Evolutionary conservation across 257 asterid species (phyloP), one percentile per base, ranked within the genome.

Genomic region (Solanum acaule): DNA sequence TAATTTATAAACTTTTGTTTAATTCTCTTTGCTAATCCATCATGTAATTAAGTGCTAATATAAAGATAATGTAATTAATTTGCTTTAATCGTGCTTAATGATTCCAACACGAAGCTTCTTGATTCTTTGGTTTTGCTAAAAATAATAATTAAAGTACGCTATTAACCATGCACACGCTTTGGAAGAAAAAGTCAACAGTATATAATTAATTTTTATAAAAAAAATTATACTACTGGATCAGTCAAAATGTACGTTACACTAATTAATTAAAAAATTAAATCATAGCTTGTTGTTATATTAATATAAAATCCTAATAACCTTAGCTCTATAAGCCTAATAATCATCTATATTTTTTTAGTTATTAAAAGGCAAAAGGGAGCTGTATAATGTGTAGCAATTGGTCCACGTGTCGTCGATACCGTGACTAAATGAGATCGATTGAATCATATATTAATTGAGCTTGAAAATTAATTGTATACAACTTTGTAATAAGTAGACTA

Each of bases 141-240:
- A 85, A 1, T 16, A 44, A 61, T 56, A 56, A 16, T 40, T 44
- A 65, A 13, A 90, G 86, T 83, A 86, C 67, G 67, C 84, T 90
- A 78, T 40, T 49, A 86, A 84, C 52, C 86, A 56, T 20, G 67
- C 67, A 86, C 91, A 89, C 88, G 92, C 86, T 90, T 90, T n/a
- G 61, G 86, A 27, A 61, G 42, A 71, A 29, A 79, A 90, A 93
- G 93, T 92, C 95, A 92, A 89, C 92, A 87, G 10, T 23, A 35
- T 85, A 25, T 85, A 29, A 15, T 56, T 23, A 31, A 40, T 5
- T 15, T 13, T 49, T 29, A 6, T 31, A 3, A 7, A 15, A 14
- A 16, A 38, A 85, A 85, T 3, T 0, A 40, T 20, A 9, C 63
- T 29, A 16, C 12, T 61, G 38, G 88, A 15, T 85, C 22, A 40